phyloP scores from a whole-genome alignment of 2,329 filamentous ascomycete species.

The Ophiostoma himal-ulmi region DNA sequence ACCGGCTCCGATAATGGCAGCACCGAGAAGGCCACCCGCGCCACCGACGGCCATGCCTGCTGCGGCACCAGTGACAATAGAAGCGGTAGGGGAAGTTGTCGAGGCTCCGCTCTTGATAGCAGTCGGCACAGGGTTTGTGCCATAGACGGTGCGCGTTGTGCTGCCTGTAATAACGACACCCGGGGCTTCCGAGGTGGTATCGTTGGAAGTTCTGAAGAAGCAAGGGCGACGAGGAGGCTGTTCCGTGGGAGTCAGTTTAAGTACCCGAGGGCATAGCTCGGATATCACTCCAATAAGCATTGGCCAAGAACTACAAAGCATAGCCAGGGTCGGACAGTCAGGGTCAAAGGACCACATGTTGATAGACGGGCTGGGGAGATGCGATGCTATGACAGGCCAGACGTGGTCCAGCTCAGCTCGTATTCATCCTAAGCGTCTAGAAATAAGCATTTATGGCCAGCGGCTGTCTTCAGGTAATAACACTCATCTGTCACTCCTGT shows the following conservation, averaged over 20 bases:
- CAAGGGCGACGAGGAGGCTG: background rate
- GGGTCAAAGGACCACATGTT: background rate
- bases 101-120: background rate
- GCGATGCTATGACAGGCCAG: background rate
- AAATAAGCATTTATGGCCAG: background rate
- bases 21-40: background rate
- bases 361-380: background rate
- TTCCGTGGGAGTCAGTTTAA: background rate
- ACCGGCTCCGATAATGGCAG: background rate
- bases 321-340: background rate
- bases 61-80: background rate
- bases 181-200: slow-evolving; percentile 8
- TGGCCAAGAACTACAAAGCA: background rate
- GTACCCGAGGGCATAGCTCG: background rate
- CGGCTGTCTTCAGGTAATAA: background rate
- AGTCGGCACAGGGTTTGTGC: slow-evolving; percentile 20
- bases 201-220: background rate
- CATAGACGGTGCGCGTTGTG: slow-evolving; percentile 21
- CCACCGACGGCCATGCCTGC: background rate
- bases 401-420: background rate
- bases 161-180: slow-evolving; percentile 18
- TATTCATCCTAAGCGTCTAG: slow-evolving; percentile 3
- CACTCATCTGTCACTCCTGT: background rate
- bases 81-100: background rate
- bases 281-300: background rate